phyloP scores from a whole-genome alignment of 495 filamentous ascomycete species.

The Aspergillus incahuasiensis region DNA sequence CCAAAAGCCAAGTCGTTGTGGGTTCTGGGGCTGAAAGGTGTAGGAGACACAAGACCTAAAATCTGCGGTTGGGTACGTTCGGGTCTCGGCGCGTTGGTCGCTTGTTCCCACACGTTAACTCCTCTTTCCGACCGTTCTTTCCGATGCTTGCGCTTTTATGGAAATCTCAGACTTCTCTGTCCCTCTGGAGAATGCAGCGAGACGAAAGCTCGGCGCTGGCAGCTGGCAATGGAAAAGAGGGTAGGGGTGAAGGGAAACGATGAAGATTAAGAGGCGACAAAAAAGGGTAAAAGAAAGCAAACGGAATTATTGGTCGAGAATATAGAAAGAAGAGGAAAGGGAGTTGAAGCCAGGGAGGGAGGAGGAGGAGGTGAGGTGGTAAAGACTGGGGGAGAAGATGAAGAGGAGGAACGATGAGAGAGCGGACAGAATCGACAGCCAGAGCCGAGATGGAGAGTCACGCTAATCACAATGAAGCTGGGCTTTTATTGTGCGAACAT shows the following conservation, averaged over 20 bases:
- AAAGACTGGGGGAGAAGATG: conserved; percentile 12
- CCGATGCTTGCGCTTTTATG: conserved; percentile 5
- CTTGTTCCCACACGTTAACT: conserved; percentile 6
- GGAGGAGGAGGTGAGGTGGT: conserved; percentile 12
- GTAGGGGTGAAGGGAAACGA: conserved; percentile 7
- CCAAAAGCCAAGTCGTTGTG: not conserved
- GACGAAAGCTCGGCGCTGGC: not conserved
- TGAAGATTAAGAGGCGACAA: conserved; percentile 15
- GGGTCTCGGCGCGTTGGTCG: conserved; percentile 14
- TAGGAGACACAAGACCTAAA: conserved; percentile 6
- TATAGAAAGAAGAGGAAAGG: conserved; percentile 13
- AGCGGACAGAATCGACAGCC: conserved; percentile 12
- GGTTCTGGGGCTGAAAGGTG: not conserved
- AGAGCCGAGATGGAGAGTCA: conserved; percentile 5
- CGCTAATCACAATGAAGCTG: conserved; percentile 11
- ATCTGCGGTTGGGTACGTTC: not conserved
- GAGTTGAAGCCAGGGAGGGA: conserved; percentile 15
- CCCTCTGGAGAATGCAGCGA: conserved; percentile 2
- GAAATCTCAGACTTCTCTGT: conserved; percentile 1
- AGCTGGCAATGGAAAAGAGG: conserved; percentile 12
- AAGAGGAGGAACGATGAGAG: conserved; percentile 21
- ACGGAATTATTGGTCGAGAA: conserved; percentile 23
- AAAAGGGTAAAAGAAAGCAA: conserved; percentile 24
- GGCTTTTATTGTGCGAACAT: not conserved
- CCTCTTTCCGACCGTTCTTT: conserved; percentile 16